Conservation (phyloP, 805 yeast genomes). For the Metschnikowia aberdeeniae region DNA sequence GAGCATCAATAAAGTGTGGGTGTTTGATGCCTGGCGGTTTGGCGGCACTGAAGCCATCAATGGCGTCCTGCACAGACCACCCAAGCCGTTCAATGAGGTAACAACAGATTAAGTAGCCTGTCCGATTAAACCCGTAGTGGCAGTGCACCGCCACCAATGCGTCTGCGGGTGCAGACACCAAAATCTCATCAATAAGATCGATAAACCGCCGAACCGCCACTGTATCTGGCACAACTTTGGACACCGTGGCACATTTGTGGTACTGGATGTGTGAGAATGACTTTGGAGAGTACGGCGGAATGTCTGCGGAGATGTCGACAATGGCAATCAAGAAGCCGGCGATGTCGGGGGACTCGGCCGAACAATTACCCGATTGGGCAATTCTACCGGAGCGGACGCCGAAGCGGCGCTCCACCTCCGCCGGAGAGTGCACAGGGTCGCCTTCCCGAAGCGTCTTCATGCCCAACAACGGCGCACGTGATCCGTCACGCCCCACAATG, state of each 20-base stretch:
- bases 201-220: slow-evolving; percentile 55
- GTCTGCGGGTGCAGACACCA: slow-evolving; percentile 19
- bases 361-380: neutral
- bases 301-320: slow-evolving; percentile 65
- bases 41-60: slow-evolving; percentile 52
- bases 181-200: slow-evolving; percentile 46
- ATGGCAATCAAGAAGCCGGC: slow-evolving; percentile 48
- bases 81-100: slow-evolving; percentile 59
- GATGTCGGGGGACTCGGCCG: slow-evolving; percentile 21
- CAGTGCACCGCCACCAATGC: slow-evolving; percentile 66
- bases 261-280: slow-evolving; percentile 52
- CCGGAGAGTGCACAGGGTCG: slow-evolving; percentile 59
- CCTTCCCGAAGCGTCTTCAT: slow-evolving; percentile 73
- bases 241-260: slow-evolving; percentile 72
- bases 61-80: slow-evolving; percentile 60
- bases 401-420: slow-evolving; percentile 44
- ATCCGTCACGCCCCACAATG: slow-evolving; percentile 28
- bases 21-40: slow-evolving; percentile 74
- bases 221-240: slow-evolving; percentile 69
- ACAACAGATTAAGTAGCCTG: slow-evolving; percentile 70
- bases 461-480: slow-evolving; percentile 50
- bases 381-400: slow-evolving; percentile 4
- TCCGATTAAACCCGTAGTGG: slow-evolving; percentile 77
- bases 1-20: slow-evolving; percentile 70
- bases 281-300: slow-evolving; percentile 67